Evolutionary conservation across 2,329 filamentous ascomycete genomes (phyloP).

Genomic region (Nigrograna mackinnonii): DNA sequence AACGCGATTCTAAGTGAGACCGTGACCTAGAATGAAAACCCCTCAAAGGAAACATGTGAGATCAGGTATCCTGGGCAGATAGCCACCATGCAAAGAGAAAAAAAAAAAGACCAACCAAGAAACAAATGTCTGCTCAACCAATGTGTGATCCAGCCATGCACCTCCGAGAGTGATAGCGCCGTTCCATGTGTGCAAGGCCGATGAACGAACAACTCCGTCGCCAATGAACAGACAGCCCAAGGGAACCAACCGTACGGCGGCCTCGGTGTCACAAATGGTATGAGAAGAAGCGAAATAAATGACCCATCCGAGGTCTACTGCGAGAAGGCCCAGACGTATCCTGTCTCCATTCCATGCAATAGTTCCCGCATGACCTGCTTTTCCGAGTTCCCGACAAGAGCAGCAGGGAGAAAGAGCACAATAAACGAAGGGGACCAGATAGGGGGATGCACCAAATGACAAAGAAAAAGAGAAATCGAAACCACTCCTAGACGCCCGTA

Average conservation of each 20-base stretch:
- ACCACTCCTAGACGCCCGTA: conserved; percentile 31
- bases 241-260: conserved; percentile 13
- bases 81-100: conserved; percentile 27
- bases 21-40: conserved; percentile 12
- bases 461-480: conserved; percentile 6
- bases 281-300: conserved; percentile 13
- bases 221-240: conserved; percentile 20
- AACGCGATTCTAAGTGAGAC: conserved; percentile 27
- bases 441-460: conserved; percentile 7
- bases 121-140: conserved; percentile 21
- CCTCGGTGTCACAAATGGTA: conserved; percentile 14
- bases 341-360: conserved; percentile 12
- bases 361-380: conserved; percentile 12
- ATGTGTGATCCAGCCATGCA: conserved; percentile 27
- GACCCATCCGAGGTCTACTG: conserved; percentile 1
- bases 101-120: conserved; percentile 13
- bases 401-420: conserved; percentile 8
- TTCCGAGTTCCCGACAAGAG: conserved; percentile 12
- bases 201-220: conserved; percentile 24
- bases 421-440: conserved; percentile 16
- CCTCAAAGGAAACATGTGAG: conserved; percentile 13
- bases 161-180: conserved; percentile 28
- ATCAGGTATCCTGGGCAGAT: conserved; percentile 21
- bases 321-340: conserved; percentile 7
- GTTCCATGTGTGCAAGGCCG: conserved; percentile 29